Evolutionary conservation across 441 rosid genomes (phyloP).

Genomic region (Codiaeum variegatum): DNA sequence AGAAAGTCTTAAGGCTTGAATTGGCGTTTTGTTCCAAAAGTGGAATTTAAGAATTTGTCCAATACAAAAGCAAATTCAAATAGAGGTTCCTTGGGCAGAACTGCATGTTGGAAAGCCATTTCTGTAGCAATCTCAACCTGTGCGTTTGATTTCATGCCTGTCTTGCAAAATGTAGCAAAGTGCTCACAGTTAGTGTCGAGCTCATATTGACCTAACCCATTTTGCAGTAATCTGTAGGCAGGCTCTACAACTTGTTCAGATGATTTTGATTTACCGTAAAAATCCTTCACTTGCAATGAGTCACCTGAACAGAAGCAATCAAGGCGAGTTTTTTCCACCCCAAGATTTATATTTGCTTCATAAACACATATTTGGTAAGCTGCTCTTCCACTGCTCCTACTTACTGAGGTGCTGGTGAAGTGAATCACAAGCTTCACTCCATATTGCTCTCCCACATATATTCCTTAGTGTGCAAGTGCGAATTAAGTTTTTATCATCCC

Average conservation of each 20-base stretch:
- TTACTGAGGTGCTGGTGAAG: not conserved
- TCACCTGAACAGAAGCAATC: not conserved
- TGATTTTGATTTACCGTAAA: not conserved
- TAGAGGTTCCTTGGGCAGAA: not conserved
- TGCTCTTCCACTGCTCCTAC: not conserved
- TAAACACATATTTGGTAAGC: not conserved
- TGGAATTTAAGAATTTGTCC: no score
- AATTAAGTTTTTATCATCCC: no score
- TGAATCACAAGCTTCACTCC: not conserved
- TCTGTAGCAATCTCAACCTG: slow-evolving; percentile 16
- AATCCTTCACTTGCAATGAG: not conserved
- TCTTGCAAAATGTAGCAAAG: slow-evolving; percentile 11
- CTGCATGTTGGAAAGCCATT: not conserved
- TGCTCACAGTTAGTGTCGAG: not conserved
- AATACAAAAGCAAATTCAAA: not conserved
- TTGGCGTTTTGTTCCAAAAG: not conserved
- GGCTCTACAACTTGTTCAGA: not conserved
- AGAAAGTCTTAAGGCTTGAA: not conserved
- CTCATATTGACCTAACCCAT: not conserved
- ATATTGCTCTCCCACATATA: not conserved
- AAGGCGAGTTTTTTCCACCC: slow-evolving; percentile 15
- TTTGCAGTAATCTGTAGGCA: not conserved
- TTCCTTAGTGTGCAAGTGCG: no score
- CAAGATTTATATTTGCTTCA: not conserved
- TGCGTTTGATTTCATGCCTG: not conserved